A percentile compares a stretch with the other conserved stretches of the same genome.
Evolutionary conservation across 306 rosid genomes (phyloP).

Genomic region (Prunus fruticosa): DNA sequence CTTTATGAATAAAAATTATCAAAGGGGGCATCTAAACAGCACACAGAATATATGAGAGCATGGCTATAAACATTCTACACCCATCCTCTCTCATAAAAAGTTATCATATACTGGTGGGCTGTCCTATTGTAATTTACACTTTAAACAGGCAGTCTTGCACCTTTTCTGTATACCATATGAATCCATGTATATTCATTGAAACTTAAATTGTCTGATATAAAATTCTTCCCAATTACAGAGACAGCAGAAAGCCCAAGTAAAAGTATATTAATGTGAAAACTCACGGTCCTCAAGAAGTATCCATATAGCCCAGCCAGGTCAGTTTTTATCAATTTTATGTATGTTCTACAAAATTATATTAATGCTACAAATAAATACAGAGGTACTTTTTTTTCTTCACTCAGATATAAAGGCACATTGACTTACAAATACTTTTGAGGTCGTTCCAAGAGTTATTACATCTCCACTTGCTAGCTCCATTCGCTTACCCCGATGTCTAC

Average conservation of each 20-base stretch:
- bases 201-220: not conserved
- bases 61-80: not conserved
- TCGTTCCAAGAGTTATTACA: conserved; percentile 85
- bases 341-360: not conserved
- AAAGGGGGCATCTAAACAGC: not conserved
- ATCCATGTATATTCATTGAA: not conserved
- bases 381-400: not conserved
- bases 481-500: conserved; percentile 80
- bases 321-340: not conserved
- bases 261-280: not conserved
- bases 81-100: not conserved
- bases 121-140: not conserved
- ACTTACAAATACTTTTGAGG: conserved; percentile 74
- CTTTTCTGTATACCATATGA: not conserved
- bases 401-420: conserved; percentile 13
- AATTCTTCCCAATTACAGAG: conserved; percentile 3
- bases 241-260: not conserved
- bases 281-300: not conserved
- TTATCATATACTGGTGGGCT: not conserved
- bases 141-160: not conserved
- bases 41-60: not conserved
- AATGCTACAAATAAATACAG: not conserved
- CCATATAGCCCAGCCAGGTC: not conserved
- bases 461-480: conserved; percentile 77
- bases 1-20: not conserved